Evolutionary conservation across 495 filamentous ascomycete genomes (phyloP).

Genomic region (Penicillium alfredii): DNA sequence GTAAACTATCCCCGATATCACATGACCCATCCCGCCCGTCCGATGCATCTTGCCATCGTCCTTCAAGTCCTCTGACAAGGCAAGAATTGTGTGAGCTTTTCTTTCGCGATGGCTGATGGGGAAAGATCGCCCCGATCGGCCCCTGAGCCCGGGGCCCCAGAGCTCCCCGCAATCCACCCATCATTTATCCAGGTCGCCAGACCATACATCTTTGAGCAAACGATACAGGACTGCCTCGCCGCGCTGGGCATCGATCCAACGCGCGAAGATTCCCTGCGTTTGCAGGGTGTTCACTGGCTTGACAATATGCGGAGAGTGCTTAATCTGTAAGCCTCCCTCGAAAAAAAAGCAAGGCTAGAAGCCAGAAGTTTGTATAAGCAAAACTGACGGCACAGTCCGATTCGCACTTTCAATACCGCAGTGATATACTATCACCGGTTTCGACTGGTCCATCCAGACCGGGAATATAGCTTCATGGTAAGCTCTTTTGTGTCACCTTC

Average conservation of each 20-base stretch:
- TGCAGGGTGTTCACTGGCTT: conserved; percentile 76
- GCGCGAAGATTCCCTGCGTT: conserved; percentile 61
- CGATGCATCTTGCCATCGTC: too few species aligned
- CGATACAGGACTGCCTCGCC: conserved; percentile 52
- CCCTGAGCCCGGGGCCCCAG: conserved; percentile 16
- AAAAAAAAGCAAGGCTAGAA: too few species aligned
- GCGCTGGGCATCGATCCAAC: conserved; percentile 49
- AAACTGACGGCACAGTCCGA: conserved; percentile 46
- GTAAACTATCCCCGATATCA: too few species aligned
- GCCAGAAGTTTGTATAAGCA: conserved; percentile 5
- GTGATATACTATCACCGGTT: conserved; percentile 85
- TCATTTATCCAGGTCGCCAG: conserved; percentile 67
- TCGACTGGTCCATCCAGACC: conserved; percentile 68
- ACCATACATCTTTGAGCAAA: conserved; percentile 60
- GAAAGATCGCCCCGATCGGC: too few species aligned
- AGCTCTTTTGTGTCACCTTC: neutral
- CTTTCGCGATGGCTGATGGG: too few species aligned
- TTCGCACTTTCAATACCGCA: conserved; percentile 79
- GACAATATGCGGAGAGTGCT: conserved; percentile 68
- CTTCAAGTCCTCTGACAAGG: too few species aligned
- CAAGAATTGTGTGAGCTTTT: too few species aligned
- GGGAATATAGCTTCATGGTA: conserved; percentile 58
- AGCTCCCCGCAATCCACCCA: conserved; percentile 54
- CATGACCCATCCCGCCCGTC: too few species aligned
- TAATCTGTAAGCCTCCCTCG: conserved; percentile 54